Base-by-base conservation (phyloP, 805 yeast species). In the Spencermartinsiella europaea region DNA sequence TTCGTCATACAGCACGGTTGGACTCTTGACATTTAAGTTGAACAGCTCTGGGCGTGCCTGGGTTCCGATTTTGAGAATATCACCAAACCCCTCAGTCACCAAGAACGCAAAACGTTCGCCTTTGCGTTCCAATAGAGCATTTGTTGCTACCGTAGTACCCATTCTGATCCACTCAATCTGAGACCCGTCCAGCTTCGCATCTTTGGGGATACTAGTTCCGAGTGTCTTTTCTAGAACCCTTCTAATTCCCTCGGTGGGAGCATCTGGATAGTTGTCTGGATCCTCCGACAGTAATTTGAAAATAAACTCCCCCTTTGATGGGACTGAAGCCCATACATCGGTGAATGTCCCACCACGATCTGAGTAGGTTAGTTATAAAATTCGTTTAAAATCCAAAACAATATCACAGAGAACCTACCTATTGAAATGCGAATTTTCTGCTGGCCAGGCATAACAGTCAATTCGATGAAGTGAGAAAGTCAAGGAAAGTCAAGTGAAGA, bases 91-190 rank as follows among this genome's bases (percentile, higher is more conserved):
- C 57, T 80, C 82, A 8, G 96, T 86, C 2, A 95, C 86, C 4
- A 90, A 64, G 49, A 90, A 72, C 1, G 91, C 93, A 57, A 93
- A 88, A 28, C 80, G 70, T 47, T 89, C 93, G 44, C 97, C 98
- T 61, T 88, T 89, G 53, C 97, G 75, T 60, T 91, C 97, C 48
- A 90, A 71, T 25, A 93, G 73, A 1, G 97, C 96, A 66, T 90
- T 90, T 5, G 97, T 90, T 1, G 98, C 97, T 7, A 89, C 91
- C 0, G 96, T 89, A 3, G 96, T 89, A 2, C 96, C 97, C 84
- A 89, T 81, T 48, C 95, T 71, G 41, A 89, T 77, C 34, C 81
- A 76, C 43, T 77, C 79, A 36, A 87, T 83, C 2, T 66, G 66
- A 8, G 49, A 45, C 14, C 64, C 46, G 2, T 83, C 86, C 49